Base-by-base conservation (phyloP, 2,329 filamentous ascomycete genomes). In the Penicillium thymicola region DNA sequence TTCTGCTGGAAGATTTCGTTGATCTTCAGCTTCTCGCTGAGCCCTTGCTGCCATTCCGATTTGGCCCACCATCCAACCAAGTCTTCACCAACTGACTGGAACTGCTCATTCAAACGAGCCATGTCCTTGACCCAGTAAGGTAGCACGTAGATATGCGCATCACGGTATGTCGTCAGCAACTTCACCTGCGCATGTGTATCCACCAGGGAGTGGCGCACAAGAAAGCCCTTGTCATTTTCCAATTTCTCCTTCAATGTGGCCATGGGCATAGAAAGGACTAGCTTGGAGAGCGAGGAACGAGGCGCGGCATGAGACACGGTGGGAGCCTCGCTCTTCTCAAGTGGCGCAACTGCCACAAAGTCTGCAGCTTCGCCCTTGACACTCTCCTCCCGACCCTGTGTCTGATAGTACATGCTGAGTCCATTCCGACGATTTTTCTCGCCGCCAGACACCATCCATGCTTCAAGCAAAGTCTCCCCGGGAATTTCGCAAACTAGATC, bases 11-110 rank as follows among this genome's bases (percentile, higher is more conserved):
- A 79, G 4, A 93, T 82, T 43, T 87, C 80, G 48, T 83, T 78
- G 51, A 96, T 77, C 1, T 86, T 84, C 8, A 97, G 81, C 73
- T 96, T 97, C 50, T 89, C 85, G 0, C 84, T 85, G 3, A 97
- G 79, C 0, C 90, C 89, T 3, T 83, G 80, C 73, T 97, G 92
- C 94, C 94, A 99, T 53, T 87, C 86, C 0, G 93, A 86, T 72
- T 97, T 97, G 34, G 92, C 90, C 92, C 92, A 96, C 89, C 90
- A 96, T 7, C 92, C 92, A 16, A 97, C 80, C 6, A 97, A 85
- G 68, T 97, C 93, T 72, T 97, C 93, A 32, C 89, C 89, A 46
- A 99, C 86, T 54, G 88, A 95, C 66, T 96, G 90, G 60, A 99
- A 85, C 11, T 83, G 86, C 30, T 92, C 88, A 67, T 97, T 95